Percentiles rank a stretch among this genome's conserved stretches.
phyloP scores from a whole-genome alignment of 2,329 filamentous ascomycete species.

The Microdochium bolleyi region DNA sequence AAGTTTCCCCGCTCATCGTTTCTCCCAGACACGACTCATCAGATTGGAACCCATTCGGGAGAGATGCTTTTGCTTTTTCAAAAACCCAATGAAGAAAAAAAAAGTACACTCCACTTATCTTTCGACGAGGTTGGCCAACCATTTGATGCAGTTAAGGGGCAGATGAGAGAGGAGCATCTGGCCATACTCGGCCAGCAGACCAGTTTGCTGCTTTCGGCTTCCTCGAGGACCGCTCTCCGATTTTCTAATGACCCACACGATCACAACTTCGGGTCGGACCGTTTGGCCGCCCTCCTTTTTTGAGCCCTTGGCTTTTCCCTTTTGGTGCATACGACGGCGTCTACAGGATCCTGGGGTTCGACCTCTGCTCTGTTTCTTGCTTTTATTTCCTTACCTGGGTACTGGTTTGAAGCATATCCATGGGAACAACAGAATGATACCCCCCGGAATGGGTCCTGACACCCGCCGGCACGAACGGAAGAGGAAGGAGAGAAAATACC shows the following conservation, averaged over 20 bases:
- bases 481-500: neutral
- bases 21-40: conserved; percentile 28
- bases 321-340: conserved; percentile 4
- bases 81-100: conserved; percentile 1
- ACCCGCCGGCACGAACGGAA: neutral
- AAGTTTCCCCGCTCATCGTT: conserved; percentile 26
- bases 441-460: neutral
- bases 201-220: conserved; percentile 18
- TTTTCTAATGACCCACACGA: conserved; percentile 19
- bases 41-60: conserved; percentile 45
- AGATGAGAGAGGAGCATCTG: conserved; percentile 31
- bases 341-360: neutral
- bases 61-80: conserved; percentile 10
- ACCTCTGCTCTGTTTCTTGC: neutral
- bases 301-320: conserved; percentile 8
- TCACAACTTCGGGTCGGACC: conserved; percentile 11
- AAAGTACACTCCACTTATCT: conserved; percentile 37
- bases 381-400: neutral
- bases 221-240: conserved; percentile 11
- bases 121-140: conserved; percentile 37
- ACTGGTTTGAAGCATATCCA: neutral
- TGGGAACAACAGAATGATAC: neutral
- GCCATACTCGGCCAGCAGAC: conserved; percentile 17
- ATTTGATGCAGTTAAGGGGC: conserved; percentile 28
- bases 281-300: neutral